These are phyloP conservation scores for Coffea humblotiana DNA, from an alignment of 305 asterid species.

Conservation along the genomic window DNA sequence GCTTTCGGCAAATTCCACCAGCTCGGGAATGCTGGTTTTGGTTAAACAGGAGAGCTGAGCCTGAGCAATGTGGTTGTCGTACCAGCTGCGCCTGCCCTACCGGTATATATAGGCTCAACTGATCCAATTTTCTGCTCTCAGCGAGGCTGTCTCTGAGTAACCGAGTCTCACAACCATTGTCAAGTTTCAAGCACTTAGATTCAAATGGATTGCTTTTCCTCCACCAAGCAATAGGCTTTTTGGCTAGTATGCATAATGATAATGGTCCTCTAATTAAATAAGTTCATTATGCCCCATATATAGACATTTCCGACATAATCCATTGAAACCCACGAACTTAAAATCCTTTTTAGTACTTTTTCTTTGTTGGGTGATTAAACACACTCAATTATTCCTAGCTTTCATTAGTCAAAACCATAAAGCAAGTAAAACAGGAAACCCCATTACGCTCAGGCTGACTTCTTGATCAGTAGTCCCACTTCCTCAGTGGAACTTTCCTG, in stretches of 20 bases:
- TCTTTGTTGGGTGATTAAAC: not conserved
- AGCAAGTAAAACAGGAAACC: conserved; percentile 42
- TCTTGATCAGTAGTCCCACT: conserved; percentile 41
- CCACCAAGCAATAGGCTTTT: not conserved
- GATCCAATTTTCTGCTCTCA: no score
- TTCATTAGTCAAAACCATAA: conserved; percentile 19
- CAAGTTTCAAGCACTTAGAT: not conserved
- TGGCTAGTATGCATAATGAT: not conserved
- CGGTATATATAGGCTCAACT: no score
- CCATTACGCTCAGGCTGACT: conserved; percentile 37
- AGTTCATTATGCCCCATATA: not conserved
- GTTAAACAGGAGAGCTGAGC: no score
- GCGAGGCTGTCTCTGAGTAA: no score
- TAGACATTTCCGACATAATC: not conserved
- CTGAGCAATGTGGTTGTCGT: no score
- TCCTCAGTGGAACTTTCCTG: conserved; percentile 55
- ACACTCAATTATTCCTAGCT: not conserved
- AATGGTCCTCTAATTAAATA: not conserved
- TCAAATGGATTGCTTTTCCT: not conserved
- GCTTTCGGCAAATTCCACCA: no score
- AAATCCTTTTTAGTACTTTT: not conserved
- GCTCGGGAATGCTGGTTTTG: no score
- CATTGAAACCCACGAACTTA: conserved; percentile 19
- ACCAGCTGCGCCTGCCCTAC: no score
- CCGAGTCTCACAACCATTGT: not conserved